Base-by-base conservation (phyloP, 2,329 filamentous ascomycete species). In the Fusarium sambucinum region DNA sequence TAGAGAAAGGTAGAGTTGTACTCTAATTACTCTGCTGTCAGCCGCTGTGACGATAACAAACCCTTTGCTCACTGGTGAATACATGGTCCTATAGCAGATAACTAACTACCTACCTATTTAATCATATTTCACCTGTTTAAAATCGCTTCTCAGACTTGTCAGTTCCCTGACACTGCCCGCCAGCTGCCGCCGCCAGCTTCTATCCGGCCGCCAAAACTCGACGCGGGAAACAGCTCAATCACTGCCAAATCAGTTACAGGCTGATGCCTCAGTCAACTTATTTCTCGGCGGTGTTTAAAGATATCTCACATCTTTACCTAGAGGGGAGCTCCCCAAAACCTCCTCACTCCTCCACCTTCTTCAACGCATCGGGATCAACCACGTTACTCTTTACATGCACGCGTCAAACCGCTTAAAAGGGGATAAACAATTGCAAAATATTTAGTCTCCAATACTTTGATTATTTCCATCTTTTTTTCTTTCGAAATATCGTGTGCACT, bases 151-250 rank as follows among this genome's bases (percentile, higher is more conserved):
- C 16, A 37, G 32, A 6, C 21, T 51, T 42, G 46, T 25, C 59
- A 46, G 32, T 19, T 64, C 29, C 23, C 40, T 60, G 51, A 38
- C 65, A 69, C 65, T 68, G 65, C 42, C 21, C 38, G 37, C 21
- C 55, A 42, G 30, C 41, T 44, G 55, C 23, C 64, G 40, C 54
- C 59, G 55, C 64, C 55, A 65, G 55, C 16, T 27, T 17, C 40
- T 29, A 50, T 21, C 21, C 23, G 10, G 32, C 35, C 13, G 17
- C 9, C 21, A 37, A 19, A 30, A 35, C 33, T 29, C 10, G 2
- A 29, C 10, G 17, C 33, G 51, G 47, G 25, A 12, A 21, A 16
- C 16, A 17, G 17, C 29, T 35, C 38, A 44, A 47, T 54, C 47
- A 47, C 47, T 41, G 27, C 17, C 21, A 6, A 17, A 6, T 13